Percentiles rank a stretch among this genome's conserved stretches.
These are phyloP conservation scores for Candida boleticola DNA, from an alignment of 805 yeast genomes.

Conservation along the genomic window DNA sequence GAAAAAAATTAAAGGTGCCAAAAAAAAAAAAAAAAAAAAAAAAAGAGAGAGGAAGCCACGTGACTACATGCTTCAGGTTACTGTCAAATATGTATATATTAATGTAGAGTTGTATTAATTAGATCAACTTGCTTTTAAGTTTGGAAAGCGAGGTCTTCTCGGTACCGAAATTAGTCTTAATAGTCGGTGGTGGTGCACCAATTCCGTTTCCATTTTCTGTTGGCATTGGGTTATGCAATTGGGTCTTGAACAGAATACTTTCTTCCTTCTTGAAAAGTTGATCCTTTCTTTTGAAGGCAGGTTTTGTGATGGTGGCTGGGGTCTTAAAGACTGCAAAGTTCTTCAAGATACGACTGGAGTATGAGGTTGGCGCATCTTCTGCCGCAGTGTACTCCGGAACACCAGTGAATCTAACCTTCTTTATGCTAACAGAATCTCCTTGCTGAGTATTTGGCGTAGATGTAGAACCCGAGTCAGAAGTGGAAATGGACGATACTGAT, in stretches of 20 bases:
- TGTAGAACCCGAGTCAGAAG: conserved; percentile 6
- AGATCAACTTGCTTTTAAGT: conserved; percentile 17
- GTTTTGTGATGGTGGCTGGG: conserved; percentile 11
- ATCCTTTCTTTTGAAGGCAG: conserved; percentile 32
- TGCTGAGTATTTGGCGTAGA: neutral
- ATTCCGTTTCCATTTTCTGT: neutral
- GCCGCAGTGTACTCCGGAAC: conserved; percentile 50
- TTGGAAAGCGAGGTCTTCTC: conserved; percentile 16
- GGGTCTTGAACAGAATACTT: conserved; percentile 30
- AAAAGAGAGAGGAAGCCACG: conserved; percentile 5
- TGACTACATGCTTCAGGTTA: too few species aligned
- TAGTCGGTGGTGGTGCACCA: too few species aligned
- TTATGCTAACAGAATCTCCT: conserved; percentile 13
- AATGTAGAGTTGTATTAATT: conserved; percentile 5
- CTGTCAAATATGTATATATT: neutral
- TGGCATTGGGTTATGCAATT: conserved; percentile 8
- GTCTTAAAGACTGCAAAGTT: conserved; percentile 37
- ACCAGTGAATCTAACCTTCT: conserved; percentile 52
- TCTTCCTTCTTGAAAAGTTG: conserved; percentile 39
- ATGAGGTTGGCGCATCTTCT: conserved; percentile 54
- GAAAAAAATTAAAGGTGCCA: too few species aligned
- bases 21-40: conserved; percentile 8
- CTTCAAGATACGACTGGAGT: conserved; percentile 32
- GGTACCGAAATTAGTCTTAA: too few species aligned
- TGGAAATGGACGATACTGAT: conserved; percentile 9